Conservation (phyloP, 345 rosid species). For the Rhodamnia argentea region DNA sequence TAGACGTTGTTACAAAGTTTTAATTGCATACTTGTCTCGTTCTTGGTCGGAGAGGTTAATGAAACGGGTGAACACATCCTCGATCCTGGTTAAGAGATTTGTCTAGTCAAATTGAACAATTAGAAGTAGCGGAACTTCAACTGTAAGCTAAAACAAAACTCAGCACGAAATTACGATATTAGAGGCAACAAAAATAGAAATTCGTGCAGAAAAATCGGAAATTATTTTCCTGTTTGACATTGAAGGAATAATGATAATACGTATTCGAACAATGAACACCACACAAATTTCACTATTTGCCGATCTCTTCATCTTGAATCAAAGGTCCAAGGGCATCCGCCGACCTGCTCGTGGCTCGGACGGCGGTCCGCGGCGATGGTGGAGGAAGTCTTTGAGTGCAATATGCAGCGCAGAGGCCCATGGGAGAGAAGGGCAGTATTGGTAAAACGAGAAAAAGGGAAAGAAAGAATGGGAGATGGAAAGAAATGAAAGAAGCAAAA, state of each 20-base stretch:
- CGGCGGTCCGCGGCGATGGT: background rate
- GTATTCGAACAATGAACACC: background rate
- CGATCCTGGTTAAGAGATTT: conserved; percentile 28
- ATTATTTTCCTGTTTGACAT: background rate
- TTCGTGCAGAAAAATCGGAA: background rate
- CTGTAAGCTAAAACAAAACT: background rate
- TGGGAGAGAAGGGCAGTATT: background rate
- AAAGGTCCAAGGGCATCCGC: background rate
- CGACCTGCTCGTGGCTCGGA: background rate
- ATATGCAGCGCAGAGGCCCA: background rate
- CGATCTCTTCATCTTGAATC: background rate
- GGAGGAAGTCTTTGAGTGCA: background rate
- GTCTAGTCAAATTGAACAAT: background rate
- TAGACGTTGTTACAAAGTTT: background rate
- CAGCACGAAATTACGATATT: background rate
- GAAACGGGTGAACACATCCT: conserved; percentile 61
- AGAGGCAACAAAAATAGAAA: background rate
- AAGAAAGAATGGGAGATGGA: background rate
- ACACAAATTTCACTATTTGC: background rate
- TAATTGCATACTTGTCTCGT: conserved; percentile 42
- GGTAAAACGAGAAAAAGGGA: background rate
- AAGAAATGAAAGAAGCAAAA: background rate
- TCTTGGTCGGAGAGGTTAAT: conserved; percentile 54
- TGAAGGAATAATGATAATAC: background rate
- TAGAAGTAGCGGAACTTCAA: background rate